Evolutionary conservation across 2,329 filamentous ascomycete genomes (phyloP).

Genomic region (Coniochaeta sp.): DNA sequence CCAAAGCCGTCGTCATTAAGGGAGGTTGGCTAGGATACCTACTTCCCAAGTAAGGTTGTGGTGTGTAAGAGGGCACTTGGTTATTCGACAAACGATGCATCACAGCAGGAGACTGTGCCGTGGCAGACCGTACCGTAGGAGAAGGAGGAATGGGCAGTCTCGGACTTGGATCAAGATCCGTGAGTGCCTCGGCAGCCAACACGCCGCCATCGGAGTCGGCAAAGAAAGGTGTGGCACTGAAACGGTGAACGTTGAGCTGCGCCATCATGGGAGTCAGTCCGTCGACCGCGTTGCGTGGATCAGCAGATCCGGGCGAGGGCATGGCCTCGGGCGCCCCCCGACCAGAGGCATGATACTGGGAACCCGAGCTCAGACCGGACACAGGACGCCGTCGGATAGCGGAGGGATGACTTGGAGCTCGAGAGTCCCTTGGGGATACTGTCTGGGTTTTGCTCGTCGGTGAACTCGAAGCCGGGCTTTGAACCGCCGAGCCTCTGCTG

Average conservation of each 20-base stretch:
- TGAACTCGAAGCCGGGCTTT: neutral
- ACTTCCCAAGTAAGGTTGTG: neutral
- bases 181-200: constrained; percentile 15
- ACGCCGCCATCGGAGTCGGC: constrained; percentile 17
- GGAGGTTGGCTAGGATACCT: neutral
- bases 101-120: neutral
- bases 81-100: neutral
- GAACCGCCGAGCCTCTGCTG: neutral
- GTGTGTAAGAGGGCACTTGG: neutral
- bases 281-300: neutral
- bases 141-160: constrained; percentile 1
- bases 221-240: constrained; percentile 15
- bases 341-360: neutral
- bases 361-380: neutral
- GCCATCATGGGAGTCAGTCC: constrained; percentile 10
- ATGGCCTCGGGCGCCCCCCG: neutral
- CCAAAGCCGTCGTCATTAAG: neutral
- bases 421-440: neutral
- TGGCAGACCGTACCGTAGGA: neutral
- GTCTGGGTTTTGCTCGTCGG: neutral
- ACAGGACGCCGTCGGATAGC: neutral
- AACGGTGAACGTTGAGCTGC: constrained; percentile 11
- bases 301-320: neutral
- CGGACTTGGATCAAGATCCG: constrained; percentile 12
- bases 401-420: neutral